Conservation (phyloP, 129 eudicot species). For the Gnaphalium uliginosum region DNA sequence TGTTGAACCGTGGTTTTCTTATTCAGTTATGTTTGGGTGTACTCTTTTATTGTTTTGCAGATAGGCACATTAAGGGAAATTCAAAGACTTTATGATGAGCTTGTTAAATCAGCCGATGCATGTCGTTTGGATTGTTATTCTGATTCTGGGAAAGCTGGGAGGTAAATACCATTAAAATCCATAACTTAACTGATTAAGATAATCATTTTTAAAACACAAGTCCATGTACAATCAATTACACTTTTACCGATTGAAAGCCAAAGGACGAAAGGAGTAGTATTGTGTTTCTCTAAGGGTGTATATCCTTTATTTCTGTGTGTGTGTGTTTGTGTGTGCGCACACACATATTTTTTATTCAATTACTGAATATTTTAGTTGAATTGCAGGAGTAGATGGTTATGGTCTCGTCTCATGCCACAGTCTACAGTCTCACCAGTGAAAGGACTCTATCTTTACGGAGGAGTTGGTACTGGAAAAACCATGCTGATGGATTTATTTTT, state of each 20-base stretch:
- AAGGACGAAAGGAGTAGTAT: neutral
- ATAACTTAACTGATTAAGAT: neutral
- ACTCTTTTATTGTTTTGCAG: constrained; percentile 42
- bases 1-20: neutral
- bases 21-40: constrained; percentile 4
- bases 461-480: constrained; percentile 98
- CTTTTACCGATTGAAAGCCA: neutral
- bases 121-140: constrained; percentile 90
- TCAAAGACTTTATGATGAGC: constrained; percentile 91
- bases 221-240: neutral
- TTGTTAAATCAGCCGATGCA: constrained; percentile 69
- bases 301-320: neutral
- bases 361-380: constrained; percentile 1
- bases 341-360: neutral
- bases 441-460: constrained; percentile 97
- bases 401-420: constrained; percentile 93
- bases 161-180: constrained; percentile 40
- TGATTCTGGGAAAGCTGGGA: constrained; percentile 69
- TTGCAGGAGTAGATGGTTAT: constrained; percentile 94
- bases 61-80: constrained; percentile 74
- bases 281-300: neutral
- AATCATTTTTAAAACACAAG: neutral
- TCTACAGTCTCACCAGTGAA: constrained; percentile 77
- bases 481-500: constrained; percentile 97
- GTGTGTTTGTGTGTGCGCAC: neutral